Base-by-base conservation (phyloP, 2,329 filamentous ascomycete species). In the Pyrenophora teres region DNA sequence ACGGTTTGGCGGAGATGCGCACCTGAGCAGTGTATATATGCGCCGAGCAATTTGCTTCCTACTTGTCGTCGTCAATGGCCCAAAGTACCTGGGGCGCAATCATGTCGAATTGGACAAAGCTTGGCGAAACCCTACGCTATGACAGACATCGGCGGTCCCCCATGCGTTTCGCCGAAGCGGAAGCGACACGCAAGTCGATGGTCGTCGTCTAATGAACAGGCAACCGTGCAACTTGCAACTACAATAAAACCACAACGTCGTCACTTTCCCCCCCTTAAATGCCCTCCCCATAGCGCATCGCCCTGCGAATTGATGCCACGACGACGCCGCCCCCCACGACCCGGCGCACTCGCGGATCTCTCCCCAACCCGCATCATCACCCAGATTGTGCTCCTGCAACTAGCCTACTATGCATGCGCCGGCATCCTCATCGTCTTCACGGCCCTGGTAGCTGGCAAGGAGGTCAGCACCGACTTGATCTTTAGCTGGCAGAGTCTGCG, bases 391-490 rank as follows among this genome's bases (percentile, higher is more conserved):
- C 66, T 87, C 36, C 80, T 89, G 5, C 87, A 89, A 68, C 65
- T 81, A 37, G 81, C 81, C 56, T 89, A 87, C 75, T 89, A 89
- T 77, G 75, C 74, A 55, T 80, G 78, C 62, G 85, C 84, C 5
- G 80, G 81, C 16, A 71, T 82, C 19, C 77, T 89, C 50, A 87
- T 89, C 50, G 69, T 88, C 42, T 89, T 89, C 74, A 87, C 84
- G 3, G 84, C 84, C 2, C 74, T 89, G 25, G 85, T 88, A 39
- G 84, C 85, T 8, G 87, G 87, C 15, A 80, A 81, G 44, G 76
- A 80, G 15, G 83, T 88, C 53, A 80, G 76, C 32, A 68, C 83
- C 2, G 83, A 84, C 55, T 67, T 87, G 39, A 72, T 89, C 3
- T 77, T 89, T 40, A 82, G 81, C 68, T 89, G 87, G 87, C 77